phyloP scores from a whole-genome alignment of 345 rosid genomes.

The Syzygium jambos region DNA sequence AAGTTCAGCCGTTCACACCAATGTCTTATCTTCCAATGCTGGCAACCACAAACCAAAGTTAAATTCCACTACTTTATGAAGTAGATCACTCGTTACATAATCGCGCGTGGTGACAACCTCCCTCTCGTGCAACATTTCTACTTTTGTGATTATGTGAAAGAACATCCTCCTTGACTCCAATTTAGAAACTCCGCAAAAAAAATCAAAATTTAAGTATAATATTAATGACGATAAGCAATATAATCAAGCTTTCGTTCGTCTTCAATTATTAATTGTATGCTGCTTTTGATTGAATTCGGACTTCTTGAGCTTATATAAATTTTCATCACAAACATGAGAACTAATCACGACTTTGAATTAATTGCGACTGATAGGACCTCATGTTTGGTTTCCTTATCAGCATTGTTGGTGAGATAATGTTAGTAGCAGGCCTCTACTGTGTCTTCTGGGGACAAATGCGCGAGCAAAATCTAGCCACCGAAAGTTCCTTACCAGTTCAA shows the following conservation, averaged over 20 bases:
- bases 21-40: background rate
- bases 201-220: background rate
- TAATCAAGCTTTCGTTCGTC: background rate
- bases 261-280: background rate
- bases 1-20: background rate
- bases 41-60: background rate
- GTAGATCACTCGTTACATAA: background rate
- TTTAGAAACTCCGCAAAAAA: background rate
- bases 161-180: background rate
- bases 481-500: background rate
- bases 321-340: background rate
- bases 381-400: background rate
- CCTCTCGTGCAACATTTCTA: background rate
- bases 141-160: background rate
- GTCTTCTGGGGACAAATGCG: constrained; percentile 16
- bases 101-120: background rate
- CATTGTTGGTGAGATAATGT: background rate
- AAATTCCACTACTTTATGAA: background rate
- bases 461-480: background rate
- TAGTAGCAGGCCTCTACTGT: constrained; percentile 10
- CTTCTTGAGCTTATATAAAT: background rate
- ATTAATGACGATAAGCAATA: background rate
- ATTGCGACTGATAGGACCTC: background rate
- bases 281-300: background rate
- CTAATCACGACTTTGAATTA: background rate